A percentile compares a stretch with the other conserved stretches of the same genome.
phyloP scores from a whole-genome alignment of 2,329 filamentous ascomycete species.

The Didymella pomorum region DNA sequence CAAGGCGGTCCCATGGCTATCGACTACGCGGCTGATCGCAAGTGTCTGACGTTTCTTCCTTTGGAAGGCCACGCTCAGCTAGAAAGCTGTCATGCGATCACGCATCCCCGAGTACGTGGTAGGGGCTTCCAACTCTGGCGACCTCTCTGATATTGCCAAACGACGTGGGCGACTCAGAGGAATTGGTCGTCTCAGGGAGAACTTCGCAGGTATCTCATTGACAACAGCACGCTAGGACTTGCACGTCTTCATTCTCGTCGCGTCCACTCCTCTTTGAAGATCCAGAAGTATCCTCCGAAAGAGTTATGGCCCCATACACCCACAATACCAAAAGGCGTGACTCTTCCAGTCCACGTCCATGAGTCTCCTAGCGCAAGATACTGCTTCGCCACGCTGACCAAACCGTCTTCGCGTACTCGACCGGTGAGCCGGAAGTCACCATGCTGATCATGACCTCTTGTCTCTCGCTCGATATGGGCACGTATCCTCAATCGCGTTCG shows the following conservation, averaged over 20 bases:
- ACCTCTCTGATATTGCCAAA: not conserved
- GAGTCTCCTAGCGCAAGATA: slow-evolving; percentile 17
- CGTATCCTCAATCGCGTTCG: slow-evolving; percentile 7
- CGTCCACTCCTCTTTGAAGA: slow-evolving; percentile 38
- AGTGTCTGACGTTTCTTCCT: not conserved
- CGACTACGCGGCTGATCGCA: not conserved
- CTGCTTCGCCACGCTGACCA: slow-evolving; percentile 26
- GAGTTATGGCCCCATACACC: slow-evolving; percentile 28
- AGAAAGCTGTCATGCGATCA: too few species aligned
- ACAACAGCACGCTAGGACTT: not conserved
- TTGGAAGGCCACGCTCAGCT: too few species aligned
- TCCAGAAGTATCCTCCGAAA: slow-evolving; percentile 39
- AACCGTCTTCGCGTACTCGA: slow-evolving; percentile 24
- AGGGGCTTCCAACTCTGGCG: not conserved
- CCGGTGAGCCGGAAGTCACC: slow-evolving; percentile 30
- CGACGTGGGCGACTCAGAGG: not conserved
- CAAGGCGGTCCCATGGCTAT: not conserved
- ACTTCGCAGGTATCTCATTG: not conserved
- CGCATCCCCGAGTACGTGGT: too few species aligned
- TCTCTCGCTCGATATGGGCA: slow-evolving; percentile 19
- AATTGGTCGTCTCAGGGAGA: not conserved
- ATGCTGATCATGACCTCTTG: slow-evolving; percentile 23
- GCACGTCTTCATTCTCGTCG: not conserved
- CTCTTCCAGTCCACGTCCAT: slow-evolving; percentile 29
- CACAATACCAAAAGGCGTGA: slow-evolving; percentile 38